Base-by-base conservation (phyloP, 208 protist genomes). In the Strigomonas oncopelti region DNA sequence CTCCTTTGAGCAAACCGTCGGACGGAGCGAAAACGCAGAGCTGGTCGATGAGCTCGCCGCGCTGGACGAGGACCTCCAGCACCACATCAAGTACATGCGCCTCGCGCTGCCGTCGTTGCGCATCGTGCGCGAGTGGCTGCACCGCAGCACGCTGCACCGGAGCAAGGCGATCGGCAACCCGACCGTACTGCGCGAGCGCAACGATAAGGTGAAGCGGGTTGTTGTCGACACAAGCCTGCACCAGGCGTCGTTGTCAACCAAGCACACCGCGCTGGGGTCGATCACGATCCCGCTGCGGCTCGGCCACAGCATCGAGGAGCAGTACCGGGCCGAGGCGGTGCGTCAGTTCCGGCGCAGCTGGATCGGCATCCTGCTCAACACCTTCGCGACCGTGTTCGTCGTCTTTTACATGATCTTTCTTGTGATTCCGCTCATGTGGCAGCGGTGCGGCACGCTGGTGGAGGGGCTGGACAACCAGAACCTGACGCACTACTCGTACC, bases 341-440 rank as follows among this genome's bases (percentile, higher is more conserved):
- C 27, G 46, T 24, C 60, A 75, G 65, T 69, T 61, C 53, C 71
- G 71, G 36, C 57, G 52, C n/a, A 70, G 58, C 52, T 59, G 42
- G 61, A 28, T 64, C 18, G 65, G 66, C 24, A 46, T 77, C 1
- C 7, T 60, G 4, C 32, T 72, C 29, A 77, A 59, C 53, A 60
- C 59, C 29, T 65, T 72, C 22, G 61, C 62, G 5, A 25, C 57
- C 11, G 55, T 72, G 11, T 31, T 71, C 0, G 27, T 72, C n/a
- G 53, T 69, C 27, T 45, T 77, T 45, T 58, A 71, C 52, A 8
- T 75, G 9, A 48, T 65, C 7, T 63, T 71, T 32, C 18, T 75
- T 2, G 0, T 54, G 18, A 61, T 54, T 14, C 57, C 57, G 8
- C 61, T 75, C 20, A 9, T 48, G 38, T 75, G 71, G 71, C 71